Base-by-base conservation (phyloP, 768 basidiomycete genomes). In the Boletus insuetus region DNA sequence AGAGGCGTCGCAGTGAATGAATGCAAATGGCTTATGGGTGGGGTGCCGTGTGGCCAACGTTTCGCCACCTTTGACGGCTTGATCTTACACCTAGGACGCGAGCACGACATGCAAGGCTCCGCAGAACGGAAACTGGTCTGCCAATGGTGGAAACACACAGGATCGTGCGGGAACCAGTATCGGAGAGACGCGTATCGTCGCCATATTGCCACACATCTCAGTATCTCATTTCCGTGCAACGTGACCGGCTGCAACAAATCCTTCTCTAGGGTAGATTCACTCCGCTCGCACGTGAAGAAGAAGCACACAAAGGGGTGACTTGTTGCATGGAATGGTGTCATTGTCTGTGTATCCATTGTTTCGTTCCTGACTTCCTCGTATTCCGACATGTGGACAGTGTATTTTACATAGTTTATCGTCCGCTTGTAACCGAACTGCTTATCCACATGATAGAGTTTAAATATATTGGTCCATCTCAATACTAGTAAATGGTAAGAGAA, bases 151-250 rank as follows among this genome's bases (percentile, higher is more conserved):
- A 31, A 37, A n/a, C 14, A 39, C 2, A 5, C 32, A 8, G 38
- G 38, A 1, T 12, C 8, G 6, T 60, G 56, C 12, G 45, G 31
- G 0, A 20, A 46, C 0, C 10, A 20, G 12, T 39, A 48, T 16
- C 45, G 38, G 16, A 35, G 59, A 31, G 39, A 49, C 6, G 31
- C 32, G 3, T 48, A 58, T 50, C 37, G 47, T 4, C 58, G 45
- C 3, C 53, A 62, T 26, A 41, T 49, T 6, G 22, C 17, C 5
- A 20, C 9, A 9, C 57, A 58, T 19, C 37, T 35, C 16, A 7
- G 26, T 0, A 0, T 24, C 31, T 46, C 41, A 3, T 19, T 51
- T n/a, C 19, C 7, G 17, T 54, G 57, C 24, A 22, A 22, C 22
- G 22, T 22, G 22, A 22, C 29, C 1, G 11, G 13, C 10, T 54